phyloP scores from a whole-genome alignment of 345 rosid genomes.

The Eucalyptus decipiens region DNA sequence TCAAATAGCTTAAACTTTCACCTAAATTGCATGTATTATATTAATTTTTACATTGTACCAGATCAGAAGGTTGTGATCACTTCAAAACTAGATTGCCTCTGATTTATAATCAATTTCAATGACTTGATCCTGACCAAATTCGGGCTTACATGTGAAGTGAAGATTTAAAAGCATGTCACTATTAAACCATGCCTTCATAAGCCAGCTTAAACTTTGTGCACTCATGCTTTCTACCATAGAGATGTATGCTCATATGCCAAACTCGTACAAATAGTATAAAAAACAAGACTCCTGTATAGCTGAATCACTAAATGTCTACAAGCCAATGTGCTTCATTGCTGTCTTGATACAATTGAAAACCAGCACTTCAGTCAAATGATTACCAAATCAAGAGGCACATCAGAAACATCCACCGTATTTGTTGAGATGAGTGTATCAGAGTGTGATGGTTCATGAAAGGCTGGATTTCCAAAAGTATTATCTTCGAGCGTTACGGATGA shows the following conservation, averaged over 20 bases:
- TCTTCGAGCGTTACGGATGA: constrained; percentile 14
- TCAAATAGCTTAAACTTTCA: background rate
- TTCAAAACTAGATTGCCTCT: background rate
- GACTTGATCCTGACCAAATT: background rate
- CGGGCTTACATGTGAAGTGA: background rate
- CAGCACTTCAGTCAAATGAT: background rate
- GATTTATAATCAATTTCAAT: background rate
- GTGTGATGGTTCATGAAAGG: constrained; percentile 10
- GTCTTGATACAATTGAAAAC: background rate
- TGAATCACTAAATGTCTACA: background rate
- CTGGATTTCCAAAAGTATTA: constrained; percentile 1
- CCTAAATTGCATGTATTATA: background rate
- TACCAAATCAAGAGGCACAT: constrained; percentile 23
- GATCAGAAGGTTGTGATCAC: background rate
- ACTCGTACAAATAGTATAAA: background rate
- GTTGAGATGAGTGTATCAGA: background rate
- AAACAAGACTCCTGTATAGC: background rate
- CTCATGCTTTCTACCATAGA: background rate
- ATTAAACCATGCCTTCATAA: background rate
- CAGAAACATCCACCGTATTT: constrained; percentile 3
- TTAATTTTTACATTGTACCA: background rate
- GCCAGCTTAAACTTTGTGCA: background rate
- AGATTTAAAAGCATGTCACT: background rate
- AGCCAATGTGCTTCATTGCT: background rate
- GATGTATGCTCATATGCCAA: background rate